Base-by-base conservation (phyloP, 176 grass and related monocot species). In the Juncus inflexus region DNA sequence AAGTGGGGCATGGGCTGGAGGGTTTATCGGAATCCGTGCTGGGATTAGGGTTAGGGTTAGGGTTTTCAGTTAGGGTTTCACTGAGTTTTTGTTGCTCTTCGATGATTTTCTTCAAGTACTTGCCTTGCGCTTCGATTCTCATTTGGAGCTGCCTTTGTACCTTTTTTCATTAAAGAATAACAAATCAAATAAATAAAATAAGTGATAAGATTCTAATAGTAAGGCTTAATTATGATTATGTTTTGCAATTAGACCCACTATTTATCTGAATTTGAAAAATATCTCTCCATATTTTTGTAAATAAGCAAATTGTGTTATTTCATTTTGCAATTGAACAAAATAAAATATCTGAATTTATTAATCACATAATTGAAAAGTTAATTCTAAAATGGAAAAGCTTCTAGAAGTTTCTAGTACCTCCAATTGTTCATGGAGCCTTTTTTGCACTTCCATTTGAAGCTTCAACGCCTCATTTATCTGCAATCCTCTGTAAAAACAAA, bases 21-120 rank as follows among this genome's bases (percentile, higher is more conserved):
- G 89, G 85, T 74, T 85, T 91, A 60, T 92, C 83, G 0, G 95
- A 86, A 15, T 94, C 85, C 0, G 80, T 70, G 75, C 82, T 69
- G 43, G 43, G 49, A 37, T 14, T 61, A 39, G 79, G 77, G 37
- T 65, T 81, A 37, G 16, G 49, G 41, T 14, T 61, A 39, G 79
- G 77, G 37, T 65, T 81, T 72, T 86, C 87, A 12, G 79, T 51
- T 52, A 82, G 67, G 51, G 77, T 77, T 6, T 78, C 89, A 40
- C 74, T 65, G 4, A 80, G 43, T 10, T 78, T 82, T 65, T 92
- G 89, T 59, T 99, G 95, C 78, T 99, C 89, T 72, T 99, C 95
- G 3, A 99, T 90, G 51, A 99, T 99, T 73, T 99, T 99, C 80
- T 99, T 84, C 40, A 99, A 83, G 81, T 99, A 99, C 62, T 94